Evolutionary conservation across 2,329 filamentous ascomycete species (phyloP).

Genomic region (Pseudogymnoascus sp.): DNA sequence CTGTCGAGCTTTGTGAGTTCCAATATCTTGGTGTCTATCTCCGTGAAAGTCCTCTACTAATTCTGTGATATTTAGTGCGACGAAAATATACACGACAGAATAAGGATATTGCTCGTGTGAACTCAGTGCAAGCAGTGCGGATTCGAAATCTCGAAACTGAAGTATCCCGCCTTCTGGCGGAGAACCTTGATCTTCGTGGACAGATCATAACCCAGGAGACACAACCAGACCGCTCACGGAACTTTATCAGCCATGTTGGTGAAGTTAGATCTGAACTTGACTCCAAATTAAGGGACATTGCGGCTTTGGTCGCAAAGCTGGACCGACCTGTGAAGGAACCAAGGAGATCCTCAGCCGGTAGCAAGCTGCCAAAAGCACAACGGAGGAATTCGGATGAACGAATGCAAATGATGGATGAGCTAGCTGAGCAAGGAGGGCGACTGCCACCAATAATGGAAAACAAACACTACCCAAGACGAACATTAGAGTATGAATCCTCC

Average conservation of each 20-base stretch:
- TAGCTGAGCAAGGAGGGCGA: conserved; percentile 30
- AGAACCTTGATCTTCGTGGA: conserved; percentile 66
- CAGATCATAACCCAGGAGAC: conserved; percentile 60
- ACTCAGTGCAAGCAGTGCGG: conserved; percentile 67
- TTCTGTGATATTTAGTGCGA: conserved; percentile 48
- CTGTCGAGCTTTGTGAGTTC: conserved; percentile 61
- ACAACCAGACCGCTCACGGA: conserved; percentile 49
- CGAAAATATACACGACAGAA: conserved; percentile 76
- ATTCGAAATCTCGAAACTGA: conserved; percentile 72
- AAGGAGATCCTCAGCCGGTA: conserved; percentile 21
- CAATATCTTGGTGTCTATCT: neutral
- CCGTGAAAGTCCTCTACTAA: conserved; percentile 13
- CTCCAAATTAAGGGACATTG: conserved; percentile 63
- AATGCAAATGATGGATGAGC: conserved; percentile 34
- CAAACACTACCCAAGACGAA: conserved; percentile 58
- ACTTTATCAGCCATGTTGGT: conserved; percentile 57
- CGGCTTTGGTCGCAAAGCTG: conserved; percentile 50
- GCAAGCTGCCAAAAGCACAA: conserved; percentile 34
- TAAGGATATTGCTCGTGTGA: conserved; percentile 70
- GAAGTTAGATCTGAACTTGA: conserved; percentile 65
- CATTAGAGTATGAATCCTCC: conserved; percentile 50
- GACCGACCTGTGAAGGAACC: conserved; percentile 10
- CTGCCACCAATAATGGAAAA: conserved; percentile 62
- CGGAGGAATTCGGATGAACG: conserved; percentile 41
- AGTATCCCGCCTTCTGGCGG: conserved; percentile 63